A percentile compares a stretch with the other conserved stretches of the same genome.
phyloP scores from a whole-genome alignment of 2,329 filamentous ascomycete genomes.

The Exophiala lecanii-corni region DNA sequence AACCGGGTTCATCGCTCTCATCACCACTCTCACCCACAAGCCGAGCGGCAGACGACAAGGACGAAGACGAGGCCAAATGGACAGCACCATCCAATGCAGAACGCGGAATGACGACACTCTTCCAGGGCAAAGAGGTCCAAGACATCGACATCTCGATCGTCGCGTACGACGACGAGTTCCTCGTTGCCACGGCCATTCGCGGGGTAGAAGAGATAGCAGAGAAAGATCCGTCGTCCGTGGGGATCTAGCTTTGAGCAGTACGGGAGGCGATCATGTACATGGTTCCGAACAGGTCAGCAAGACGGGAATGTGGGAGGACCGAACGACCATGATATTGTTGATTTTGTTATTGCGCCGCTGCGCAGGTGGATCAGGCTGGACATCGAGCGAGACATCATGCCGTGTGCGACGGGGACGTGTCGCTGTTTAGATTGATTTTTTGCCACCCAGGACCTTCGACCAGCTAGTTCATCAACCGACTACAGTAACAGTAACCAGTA shows the following conservation, averaged over 20 bases:
- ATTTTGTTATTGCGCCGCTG: no score
- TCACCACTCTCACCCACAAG: not conserved
- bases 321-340: no score
- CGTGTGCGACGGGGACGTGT: constrained; percentile 39
- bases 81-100: constrained; percentile 31
- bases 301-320: no score
- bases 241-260: no score
- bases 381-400: constrained; percentile 43
- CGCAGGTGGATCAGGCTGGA: constrained; percentile 44
- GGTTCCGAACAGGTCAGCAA: no score
- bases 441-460: no score
- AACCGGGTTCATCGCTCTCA: not conserved
- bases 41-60: not conserved
- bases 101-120: constrained; percentile 45
- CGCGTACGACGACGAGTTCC: constrained; percentile 54
- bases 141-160: constrained; percentile 56
- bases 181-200: constrained; percentile 53
- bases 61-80: constrained; percentile 29
- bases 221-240: no score
- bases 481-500: no score
- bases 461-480: no score
- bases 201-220: constrained; percentile 32
- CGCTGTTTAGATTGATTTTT: constrained; percentile 27
- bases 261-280: no score
- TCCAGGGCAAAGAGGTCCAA: constrained; percentile 43